Evolutionary conservation across 2,329 filamentous ascomycete genomes (phyloP), one percentile per base, ranked within the genome.

Genomic region (Cladosporium phlei): DNA sequence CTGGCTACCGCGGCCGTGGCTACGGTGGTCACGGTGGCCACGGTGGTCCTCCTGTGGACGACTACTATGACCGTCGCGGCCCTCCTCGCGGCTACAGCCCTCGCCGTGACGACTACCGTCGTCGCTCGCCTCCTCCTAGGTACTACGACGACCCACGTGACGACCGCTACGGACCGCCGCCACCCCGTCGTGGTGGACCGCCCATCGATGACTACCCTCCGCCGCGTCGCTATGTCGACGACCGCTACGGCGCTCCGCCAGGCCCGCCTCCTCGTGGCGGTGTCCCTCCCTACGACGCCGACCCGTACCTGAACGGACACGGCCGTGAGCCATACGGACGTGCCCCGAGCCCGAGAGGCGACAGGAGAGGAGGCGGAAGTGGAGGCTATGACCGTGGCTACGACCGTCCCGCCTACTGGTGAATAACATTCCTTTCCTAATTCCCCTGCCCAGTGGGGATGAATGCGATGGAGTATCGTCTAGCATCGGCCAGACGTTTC

Each of bases 61-160:
- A 75, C 62, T 73, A 93, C 59, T 90, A 93, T 65, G 85, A 90
- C 55, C 84, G 88, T 59, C 88, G 91, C 60, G 85, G 84, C 34
- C 37, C 87, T 51, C 81, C 82, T 49, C 81, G 88, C 58, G 87
- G 84, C 50, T 95, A 94, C 67, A 94, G 86, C 67, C 90, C 89
- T 52, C 84, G 85, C 54, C 82, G 86, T 55, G 83, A 86, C 52
- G 83, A 86, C 54, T 95, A 95, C 69, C 89, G 91, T 64, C 88
- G 94, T 62, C 83, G 90, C 59, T 91, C 88, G 61, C 76, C 88
- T 60, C 76, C 78, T 37, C 85, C 85, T 48, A 84, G 88, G 57
- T 95, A 95, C 70, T 95, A 96, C 69, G 87, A 91, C 54, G 82
- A 86, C 58, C 80, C 84, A 39, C 89, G 90, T 61, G 84, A 88